Evolutionary conservation across 2,329 filamentous ascomycete genomes (phyloP), one percentile per base, ranked within the genome.

Genomic region (Fusarium setosum): DNA sequence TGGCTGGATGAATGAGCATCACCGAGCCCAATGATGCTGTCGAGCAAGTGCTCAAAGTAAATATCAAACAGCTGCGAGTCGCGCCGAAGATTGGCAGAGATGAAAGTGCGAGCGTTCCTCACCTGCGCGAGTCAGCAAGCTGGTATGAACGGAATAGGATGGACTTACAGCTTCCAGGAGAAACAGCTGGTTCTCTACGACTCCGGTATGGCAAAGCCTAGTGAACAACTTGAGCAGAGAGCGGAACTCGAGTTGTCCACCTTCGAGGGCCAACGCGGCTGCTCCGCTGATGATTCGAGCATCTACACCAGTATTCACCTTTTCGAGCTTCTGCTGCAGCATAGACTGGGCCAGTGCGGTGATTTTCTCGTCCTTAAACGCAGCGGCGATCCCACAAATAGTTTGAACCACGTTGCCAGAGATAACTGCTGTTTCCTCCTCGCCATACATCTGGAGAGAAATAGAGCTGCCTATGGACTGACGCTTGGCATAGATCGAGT

Each of bases 391-490:
- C n/a, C 90, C 90, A 57, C 96, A 95, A 62, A 99, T 95, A 0
- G 95, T 93, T 74, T 96, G 90, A n/a, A 98, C 89, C n/a, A 98
- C 91, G 64, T 95, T 96, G 32, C 89, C 88, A 74, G 96, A 94
- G 0, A 94, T 90, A 26, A 88, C 81, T 5, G 89, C 88, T 2
- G 88, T 90, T 64, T 97, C 94, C 71, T 96, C 93, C 44, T 96
- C 92, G 18, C 89, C 90, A 61, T 85, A 88, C 34, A 91, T 83
- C 23, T 90, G 86, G 23, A 99, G 79, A 3, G 95, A 97, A 54
- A 97, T 92, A 35, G 91, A 86, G 74, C 93, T 96, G 31, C 90
- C 92, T 4, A 86, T 88, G 57, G 89, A 85, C 63, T 88, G 85
- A 45, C 85, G 82, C 50, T 82, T 82, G 29, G 78, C 77, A 57